Evolutionary conservation across 2,329 filamentous ascomycete genomes (phyloP), one percentile per base, ranked within the genome.

Genomic region (Karstenula rhodostoma): DNA sequence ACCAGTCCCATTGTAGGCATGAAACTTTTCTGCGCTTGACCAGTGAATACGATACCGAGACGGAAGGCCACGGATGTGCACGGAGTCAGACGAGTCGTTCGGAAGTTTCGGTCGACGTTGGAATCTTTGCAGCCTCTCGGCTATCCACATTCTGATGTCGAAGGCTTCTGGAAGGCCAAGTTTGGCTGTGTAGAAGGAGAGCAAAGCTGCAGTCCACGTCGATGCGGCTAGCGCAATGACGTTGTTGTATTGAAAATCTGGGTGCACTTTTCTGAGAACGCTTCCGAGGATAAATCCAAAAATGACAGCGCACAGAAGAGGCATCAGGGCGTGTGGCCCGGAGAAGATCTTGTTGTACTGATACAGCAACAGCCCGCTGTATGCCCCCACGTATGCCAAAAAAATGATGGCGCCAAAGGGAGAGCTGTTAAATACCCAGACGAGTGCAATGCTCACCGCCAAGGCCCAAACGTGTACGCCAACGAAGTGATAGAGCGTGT

Each of bases 321-420:
- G 81, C 64, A 81, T 81, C 46, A 85, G 72, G 1, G 81, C 80
- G 57, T 82, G 77, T 1, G 82, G 79, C 0, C 83, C 84, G 8
- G 81, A 80, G 67, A 84, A 85, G 44, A 85, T 84, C 69, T 77
- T 78, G 70, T 78, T 78, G 68, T 78, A 78, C 67, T 78, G 84
- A 59, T 85, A 86, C 70, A 82, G 83, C 8, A 86, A 75, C 33
- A 86, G 69, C 3, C 84, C 85, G 23, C 81, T 84, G 64, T 85
- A 85, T 8, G 83, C 77, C 17, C 78, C 69, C 13, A 84, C 76
- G 48, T 85, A 85, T 4, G 79, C 67, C 25, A 84, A 73, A 68
- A 84, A 87, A 74, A 85, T 81, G 60, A 80, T 78, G 58, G 81
- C 78, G 4, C 80, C 82, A 50, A 77, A 67, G 10, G 73, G 17